phyloP scores from a whole-genome alignment of 148 eudicot species.

The Cornus controversa region DNA sequence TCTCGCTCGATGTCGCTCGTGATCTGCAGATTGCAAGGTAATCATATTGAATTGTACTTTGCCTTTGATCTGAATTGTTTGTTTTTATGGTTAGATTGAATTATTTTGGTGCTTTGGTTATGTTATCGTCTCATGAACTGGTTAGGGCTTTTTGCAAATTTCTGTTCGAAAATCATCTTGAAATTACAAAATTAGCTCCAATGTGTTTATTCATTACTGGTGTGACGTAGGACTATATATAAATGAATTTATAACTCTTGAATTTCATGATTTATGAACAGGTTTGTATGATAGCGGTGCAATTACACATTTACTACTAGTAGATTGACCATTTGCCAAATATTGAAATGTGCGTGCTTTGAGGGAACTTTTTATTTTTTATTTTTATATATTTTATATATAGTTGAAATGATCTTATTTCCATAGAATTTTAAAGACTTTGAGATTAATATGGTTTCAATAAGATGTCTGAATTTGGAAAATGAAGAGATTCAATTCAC shows the following conservation, averaged over 20 bases:
- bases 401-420: too few species aligned
- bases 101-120: neutral
- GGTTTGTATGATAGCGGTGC: too few species aligned
- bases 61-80: neutral
- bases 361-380: too few species aligned
- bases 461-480: neutral
- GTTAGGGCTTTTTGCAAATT: neutral
- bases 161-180: too few species aligned
- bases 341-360: too few species aligned
- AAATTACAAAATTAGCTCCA: too few species aligned
- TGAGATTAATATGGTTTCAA: neutral
- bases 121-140: neutral
- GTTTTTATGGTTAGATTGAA: neutral
- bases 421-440: neutral
- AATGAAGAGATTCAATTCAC: neutral
- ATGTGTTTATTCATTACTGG: too few species aligned
- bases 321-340: neutral
- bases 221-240: too few species aligned
- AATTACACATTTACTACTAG: too few species aligned
- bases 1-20: conserved; percentile 68
- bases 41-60: neutral
- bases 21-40: conserved; percentile 86
- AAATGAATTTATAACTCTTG: too few species aligned
- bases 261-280: too few species aligned
- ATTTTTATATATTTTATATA: too few species aligned